Evolutionary conservation across 2,329 filamentous ascomycete species (phyloP), one percentile per base, ranked within the genome.

Genomic region (Fusarium papillatum): DNA sequence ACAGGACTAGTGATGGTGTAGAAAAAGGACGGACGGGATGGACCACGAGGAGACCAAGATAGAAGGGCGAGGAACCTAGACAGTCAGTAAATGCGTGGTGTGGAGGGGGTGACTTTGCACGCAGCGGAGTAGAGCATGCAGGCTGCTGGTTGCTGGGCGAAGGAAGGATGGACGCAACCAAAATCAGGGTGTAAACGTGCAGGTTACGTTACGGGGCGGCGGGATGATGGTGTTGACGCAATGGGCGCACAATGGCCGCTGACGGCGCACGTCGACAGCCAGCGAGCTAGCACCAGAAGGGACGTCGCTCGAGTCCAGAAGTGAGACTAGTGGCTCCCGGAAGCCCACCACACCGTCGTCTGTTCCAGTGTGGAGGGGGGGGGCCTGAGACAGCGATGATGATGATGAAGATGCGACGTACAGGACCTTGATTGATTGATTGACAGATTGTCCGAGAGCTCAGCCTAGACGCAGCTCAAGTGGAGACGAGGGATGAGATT

Each of bases 191-290:
- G 76, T 66, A 71, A 70, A 74, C 68, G 77, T 68, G 46, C 69
- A 75, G 66, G 71, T 71, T 66, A 68, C 50, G 64, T 64, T 64
- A 70, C 60, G 64, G 60, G 64, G 70, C 64, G 38, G 62, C 61
- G 43, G 72, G 74, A 74, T 74, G 69, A 74, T 76, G 76, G 77
- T 80, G 78, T 80, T 80, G 79, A 80, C 79, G 79, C 79, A 80
- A 80, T 80, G 71, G 76, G 72, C 69, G 76, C 72, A 76, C 74
- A 71, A 64, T 68, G 68, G 68, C 74, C 65, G 70, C 67, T 74
- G 71, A 48, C 65, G 65, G 57, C 66, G 66, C 43, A 64, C 64
- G 16, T 50, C 24, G 64, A 68, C 57, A 70, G 31, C 66, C 36
- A 64, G 60, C 43, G 29, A 64, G 72, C 74, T 77, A 76, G 36